Evolutionary conservation across 257 asterid species (phyloP).

Genomic region (Ilex asprella): DNA sequence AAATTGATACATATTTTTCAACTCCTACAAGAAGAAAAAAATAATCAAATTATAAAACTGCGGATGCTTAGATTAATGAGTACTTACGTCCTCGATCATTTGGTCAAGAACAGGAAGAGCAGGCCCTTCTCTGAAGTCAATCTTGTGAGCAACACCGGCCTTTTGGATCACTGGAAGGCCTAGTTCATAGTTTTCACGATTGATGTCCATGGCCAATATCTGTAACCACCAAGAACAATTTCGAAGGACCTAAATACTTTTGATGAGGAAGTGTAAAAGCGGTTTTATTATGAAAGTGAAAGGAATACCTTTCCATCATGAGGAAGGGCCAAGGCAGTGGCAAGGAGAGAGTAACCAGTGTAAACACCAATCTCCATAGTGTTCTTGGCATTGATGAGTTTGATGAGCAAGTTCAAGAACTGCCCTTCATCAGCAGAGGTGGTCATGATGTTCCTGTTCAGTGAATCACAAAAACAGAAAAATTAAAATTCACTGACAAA

Average conservation of each 20-base stretch:
- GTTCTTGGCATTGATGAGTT: slow-evolving; percentile 50
- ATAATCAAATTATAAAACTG: too few species aligned
- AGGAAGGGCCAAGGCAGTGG: slow-evolving; percentile 57
- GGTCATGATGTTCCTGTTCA: slow-evolving; percentile 50
- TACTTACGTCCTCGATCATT: slow-evolving; percentile 20
- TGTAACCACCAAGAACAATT: slow-evolving; percentile 2
- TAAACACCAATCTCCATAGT: slow-evolving; percentile 51
- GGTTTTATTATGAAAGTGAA: too few species aligned
- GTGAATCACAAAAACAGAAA: too few species aligned
- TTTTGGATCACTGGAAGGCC: slow-evolving; percentile 52
- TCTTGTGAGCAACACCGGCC: slow-evolving; percentile 40
- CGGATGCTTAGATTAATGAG: neutral
- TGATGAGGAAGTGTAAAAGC: too few species aligned
- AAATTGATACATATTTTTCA: neutral
- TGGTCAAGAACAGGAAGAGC: slow-evolving; percentile 16
- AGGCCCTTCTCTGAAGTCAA: slow-evolving; percentile 28
- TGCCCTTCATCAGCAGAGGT: slow-evolving; percentile 58
- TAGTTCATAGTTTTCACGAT: slow-evolving; percentile 38
- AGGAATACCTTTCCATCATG: slow-evolving; percentile 35
- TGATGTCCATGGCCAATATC: slow-evolving; percentile 51
- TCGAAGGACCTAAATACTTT: too few species aligned
- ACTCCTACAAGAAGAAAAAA: neutral
- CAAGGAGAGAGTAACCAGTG: slow-evolving; percentile 54
- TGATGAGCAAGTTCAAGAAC: slow-evolving; percentile 43
- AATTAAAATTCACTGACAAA: too few species aligned